A percentile compares a stretch with the other conserved stretches of the same genome.
phyloP scores from a whole-genome alignment of 805 yeast species.

The Candida yuanshanica region DNA sequence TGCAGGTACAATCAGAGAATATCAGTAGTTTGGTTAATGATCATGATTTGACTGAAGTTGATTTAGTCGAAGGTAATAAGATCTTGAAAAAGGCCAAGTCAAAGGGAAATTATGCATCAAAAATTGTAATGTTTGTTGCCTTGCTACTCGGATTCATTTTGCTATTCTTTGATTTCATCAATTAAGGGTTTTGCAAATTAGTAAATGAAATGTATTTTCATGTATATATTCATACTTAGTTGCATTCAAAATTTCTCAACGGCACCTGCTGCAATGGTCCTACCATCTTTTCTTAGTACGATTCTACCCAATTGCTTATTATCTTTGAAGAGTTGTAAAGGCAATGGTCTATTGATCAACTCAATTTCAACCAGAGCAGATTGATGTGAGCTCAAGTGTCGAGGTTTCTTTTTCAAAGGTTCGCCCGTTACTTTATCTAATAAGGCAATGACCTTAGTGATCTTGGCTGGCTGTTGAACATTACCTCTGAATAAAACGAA shows the following conservation, averaged over 20 bases:
- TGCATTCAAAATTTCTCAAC: constrained; percentile 48
- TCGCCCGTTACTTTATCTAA: constrained; percentile 93
- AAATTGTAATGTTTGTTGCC: constrained; percentile 49
- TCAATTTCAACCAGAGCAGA: constrained; percentile 90
- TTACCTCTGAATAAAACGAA: constrained; percentile 92
- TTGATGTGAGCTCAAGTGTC: constrained; percentile 94
- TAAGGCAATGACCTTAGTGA: constrained; percentile 73
- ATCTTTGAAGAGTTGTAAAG: constrained; percentile 90
- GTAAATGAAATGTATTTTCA: neutral
- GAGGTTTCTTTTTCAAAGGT: constrained; percentile 83
- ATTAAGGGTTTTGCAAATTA: no score
- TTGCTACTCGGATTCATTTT: constrained; percentile 50
- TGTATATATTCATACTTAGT: neutral
- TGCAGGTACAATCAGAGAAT: constrained; percentile 66
- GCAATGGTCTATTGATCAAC: constrained; percentile 78
- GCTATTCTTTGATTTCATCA: constrained; percentile 47
- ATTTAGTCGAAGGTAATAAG: constrained; percentile 66
- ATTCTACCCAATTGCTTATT: constrained; percentile 98
- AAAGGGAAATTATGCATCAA: constrained; percentile 57
- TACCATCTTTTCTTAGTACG: constrained; percentile 99
- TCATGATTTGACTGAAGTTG: constrained; percentile 59
- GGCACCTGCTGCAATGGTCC: constrained; percentile 98
- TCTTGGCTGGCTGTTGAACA: constrained; percentile 88
- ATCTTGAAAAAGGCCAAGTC: constrained; percentile 64
- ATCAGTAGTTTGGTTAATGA: constrained; percentile 58